These are phyloP conservation scores for Coprinopsis sp. DNA, from an alignment of 768 basidiomycete species.

Conservation along the genomic window DNA sequence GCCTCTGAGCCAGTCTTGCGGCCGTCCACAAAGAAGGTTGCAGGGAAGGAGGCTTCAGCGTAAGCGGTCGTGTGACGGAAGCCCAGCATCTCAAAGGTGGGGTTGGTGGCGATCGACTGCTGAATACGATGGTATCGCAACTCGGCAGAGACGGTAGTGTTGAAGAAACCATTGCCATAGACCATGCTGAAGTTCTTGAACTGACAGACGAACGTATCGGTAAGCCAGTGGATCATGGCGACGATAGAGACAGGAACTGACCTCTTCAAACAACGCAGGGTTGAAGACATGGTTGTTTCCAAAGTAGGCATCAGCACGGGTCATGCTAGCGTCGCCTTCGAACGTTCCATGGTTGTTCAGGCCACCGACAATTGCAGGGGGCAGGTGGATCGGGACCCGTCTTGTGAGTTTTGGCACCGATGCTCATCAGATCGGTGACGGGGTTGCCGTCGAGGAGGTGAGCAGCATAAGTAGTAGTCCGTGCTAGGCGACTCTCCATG, in stretches of 20 bases:
- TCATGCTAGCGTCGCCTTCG: constrained; percentile 8
- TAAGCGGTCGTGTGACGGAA: constrained; percentile 5
- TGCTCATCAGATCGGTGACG: too few relatives aligned
- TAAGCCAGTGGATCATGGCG: not conserved
- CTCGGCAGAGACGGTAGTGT: constrained; percentile 6
- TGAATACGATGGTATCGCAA: constrained; percentile 1
- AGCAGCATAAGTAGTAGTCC: constrained; percentile 1
- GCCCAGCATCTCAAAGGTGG: not conserved
- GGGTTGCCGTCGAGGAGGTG: constrained; percentile 7
- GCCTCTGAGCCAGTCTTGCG: constrained; percentile 2
- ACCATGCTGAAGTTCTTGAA: constrained; percentile 5
- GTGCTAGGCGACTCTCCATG: constrained; percentile 2
- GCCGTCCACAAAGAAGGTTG: constrained; percentile 3
- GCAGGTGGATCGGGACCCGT: too few relatives aligned
- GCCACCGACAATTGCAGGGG: constrained; percentile 7
- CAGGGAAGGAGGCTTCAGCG: constrained; percentile 4
- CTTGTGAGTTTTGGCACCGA: constrained; percentile 2
- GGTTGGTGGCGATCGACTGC: too few relatives aligned
- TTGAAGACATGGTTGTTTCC: constrained; percentile 8
- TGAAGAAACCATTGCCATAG: constrained; percentile 6
- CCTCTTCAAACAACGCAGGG: constrained; percentile 2
- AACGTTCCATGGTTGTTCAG: constrained; percentile 7
- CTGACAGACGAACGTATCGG: not conserved
- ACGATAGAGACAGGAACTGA: not conserved
- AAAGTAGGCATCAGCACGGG: constrained; percentile 5